Base-by-base conservation (phyloP, 768 basidiomycete species). In the Boletus reticulatus region DNA sequence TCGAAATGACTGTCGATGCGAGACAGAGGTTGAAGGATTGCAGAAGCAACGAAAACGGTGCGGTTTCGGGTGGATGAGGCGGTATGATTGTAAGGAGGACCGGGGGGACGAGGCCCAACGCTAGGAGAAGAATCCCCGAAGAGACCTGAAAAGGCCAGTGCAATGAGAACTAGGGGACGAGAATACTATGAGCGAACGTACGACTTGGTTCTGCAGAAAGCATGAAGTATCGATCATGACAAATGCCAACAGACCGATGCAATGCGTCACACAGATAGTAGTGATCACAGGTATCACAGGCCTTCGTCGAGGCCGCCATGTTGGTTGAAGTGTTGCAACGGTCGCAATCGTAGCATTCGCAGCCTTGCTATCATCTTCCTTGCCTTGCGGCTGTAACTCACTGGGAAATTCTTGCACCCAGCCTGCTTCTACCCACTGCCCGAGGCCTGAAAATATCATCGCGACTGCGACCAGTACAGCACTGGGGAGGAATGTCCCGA, bases 401-500 rank as follows among this genome's bases (percentile, higher is more conserved):
- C 16, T 62, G 14, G 32, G 44, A 12, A 48, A 52, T 2, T 50
- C 48, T 32, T 55, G 55, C n/a, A 66, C 43, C 85, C 86, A 89
- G 1, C 81, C 87, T 32, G 83, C 82, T 38, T 79, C 78, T 10
- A 82, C 81, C 94, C 89, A 94, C 38, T 75, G 75, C 38, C 76
- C 74, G 45, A 99, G 76, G 0, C 96, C 97, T 39, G 82, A 81
- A 61, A 97, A 83, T 72, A 96, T 89, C 79, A 97, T 82, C 1
- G 87, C 88, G 13, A 91, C 80, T 37, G 92, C 90, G 52, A 97
- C 80, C 4, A 98, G 69, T 37, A 98, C 80, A 1, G 84, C 91
- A 52, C 91, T 92, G 0, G 96, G 95, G 8, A 99, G 79, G 71
- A 92, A 99, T 63, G 78, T 83, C 3, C 94, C 95, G 29, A 98